Percentiles rank a stretch among this genome's conserved stretches.
phyloP scores from a whole-genome alignment of 768 basidiomycete genomes.

The Lentinula raphanica region DNA sequence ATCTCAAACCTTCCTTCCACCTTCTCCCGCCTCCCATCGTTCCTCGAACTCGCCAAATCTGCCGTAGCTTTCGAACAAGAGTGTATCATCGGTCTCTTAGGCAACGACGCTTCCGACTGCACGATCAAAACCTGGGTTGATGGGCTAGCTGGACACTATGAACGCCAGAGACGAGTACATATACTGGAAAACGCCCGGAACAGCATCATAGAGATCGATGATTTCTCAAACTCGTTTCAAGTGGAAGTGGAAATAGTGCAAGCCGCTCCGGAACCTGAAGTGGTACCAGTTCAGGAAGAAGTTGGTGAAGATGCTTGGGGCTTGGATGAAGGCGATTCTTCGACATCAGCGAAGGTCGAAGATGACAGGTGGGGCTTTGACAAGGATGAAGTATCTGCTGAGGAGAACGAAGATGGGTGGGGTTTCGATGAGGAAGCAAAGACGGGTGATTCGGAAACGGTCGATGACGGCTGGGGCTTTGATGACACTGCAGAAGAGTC shows the following conservation, averaged over 20 bases:
- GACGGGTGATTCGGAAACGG: not conserved
- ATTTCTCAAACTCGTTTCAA: conserved; percentile 34
- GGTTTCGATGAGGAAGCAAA: conserved; percentile 8
- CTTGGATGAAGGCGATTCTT: conserved; percentile 37
- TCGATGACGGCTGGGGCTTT: conserved; percentile 16
- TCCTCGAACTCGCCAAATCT: conserved; percentile 49
- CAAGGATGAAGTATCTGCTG: conserved; percentile 22
- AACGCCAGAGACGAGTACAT: conserved; percentile 61
- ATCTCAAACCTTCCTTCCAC: conserved; percentile 66
- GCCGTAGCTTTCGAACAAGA: conserved; percentile 65
- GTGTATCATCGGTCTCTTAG: conserved; percentile 45
- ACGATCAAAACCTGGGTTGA: conserved; percentile 67
- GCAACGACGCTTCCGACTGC: conserved; percentile 40
- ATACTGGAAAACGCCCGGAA: conserved; percentile 60
- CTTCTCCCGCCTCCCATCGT: conserved; percentile 53
- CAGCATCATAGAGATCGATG: conserved; percentile 42
- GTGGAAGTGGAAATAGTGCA: conserved; percentile 28
- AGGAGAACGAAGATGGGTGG: conserved; percentile 6
- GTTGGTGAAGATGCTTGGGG: conserved; percentile 43
- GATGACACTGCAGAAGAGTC: conserved; percentile 11
- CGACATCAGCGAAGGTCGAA: conserved; percentile 25
- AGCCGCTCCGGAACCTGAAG: conserved; percentile 26
- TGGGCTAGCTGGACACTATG: conserved; percentile 69
- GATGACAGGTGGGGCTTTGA: conserved; percentile 52
- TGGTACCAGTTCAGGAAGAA: conserved; percentile 16